phyloP scores from a whole-genome alignment of 116 monocot genomes.

The Papilionanthe hybrid region DNA sequence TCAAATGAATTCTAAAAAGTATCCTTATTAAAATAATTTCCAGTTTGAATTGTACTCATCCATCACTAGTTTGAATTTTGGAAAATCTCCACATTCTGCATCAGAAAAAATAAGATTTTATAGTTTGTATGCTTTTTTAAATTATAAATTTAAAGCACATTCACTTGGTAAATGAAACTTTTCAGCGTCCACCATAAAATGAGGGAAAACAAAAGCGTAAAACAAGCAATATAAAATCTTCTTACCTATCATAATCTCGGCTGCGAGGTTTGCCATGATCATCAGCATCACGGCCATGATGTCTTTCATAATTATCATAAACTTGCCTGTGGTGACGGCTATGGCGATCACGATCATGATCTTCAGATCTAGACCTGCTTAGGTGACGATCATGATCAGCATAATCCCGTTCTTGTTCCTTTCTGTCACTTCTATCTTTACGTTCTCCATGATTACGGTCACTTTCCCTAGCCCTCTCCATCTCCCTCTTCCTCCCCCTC shows the following conservation, averaged over 20 bases:
- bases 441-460: not conserved
- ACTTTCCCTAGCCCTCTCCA: not conserved
- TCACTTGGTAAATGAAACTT: not conserved
- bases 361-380: conserved; percentile 8
- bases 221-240: not conserved
- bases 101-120: not conserved
- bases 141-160: not conserved
- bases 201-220: not conserved
- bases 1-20: too few species aligned
- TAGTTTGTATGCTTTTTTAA: not conserved
- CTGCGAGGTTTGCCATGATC: not conserved
- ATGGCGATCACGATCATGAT: conserved; percentile 4
- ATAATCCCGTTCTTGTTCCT: not conserved
- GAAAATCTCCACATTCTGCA: not conserved
- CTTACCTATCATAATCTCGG: conserved; percentile 9
- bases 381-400: conserved; percentile 1
- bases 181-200: not conserved
- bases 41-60: too few species aligned
- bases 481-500: not conserved
- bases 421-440: conserved; percentile 4
- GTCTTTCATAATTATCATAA: not conserved
- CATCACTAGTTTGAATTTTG: not conserved
- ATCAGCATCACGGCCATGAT: not conserved
- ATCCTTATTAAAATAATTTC: too few species aligned
- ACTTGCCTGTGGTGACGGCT: not conserved